phyloP scores from a whole-genome alignment of 805 yeast genomes.

The Saccharomyces mikatae region DNA sequence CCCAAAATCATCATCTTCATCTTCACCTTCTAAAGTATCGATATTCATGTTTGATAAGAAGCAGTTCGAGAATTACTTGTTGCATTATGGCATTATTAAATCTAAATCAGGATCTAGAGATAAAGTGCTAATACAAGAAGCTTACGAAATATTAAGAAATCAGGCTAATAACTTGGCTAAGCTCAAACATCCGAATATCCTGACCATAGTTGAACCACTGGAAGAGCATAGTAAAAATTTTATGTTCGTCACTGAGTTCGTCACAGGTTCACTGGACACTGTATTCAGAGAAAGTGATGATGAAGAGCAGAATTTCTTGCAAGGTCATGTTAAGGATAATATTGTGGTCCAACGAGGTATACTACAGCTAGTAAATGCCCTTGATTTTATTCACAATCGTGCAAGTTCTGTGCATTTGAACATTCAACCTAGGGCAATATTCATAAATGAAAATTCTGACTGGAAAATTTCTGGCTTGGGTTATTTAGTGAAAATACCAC shows the following conservation, averaged over 20 bases:
- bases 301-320: slow-evolving; percentile 23
- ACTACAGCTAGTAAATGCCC: slow-evolving; percentile 64
- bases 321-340: slow-evolving; percentile 53
- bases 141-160: slow-evolving; percentile 55
- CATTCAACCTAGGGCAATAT: slow-evolving; percentile 66
- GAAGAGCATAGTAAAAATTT: slow-evolving; percentile 78
- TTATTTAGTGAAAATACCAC: slow-evolving; percentile 37
- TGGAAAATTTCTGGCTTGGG: slow-evolving; percentile 87
- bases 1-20: slow-evolving; percentile 46
- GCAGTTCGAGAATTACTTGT: slow-evolving; percentile 51
- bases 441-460: slow-evolving; percentile 77
- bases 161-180: slow-evolving; percentile 70
- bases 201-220: slow-evolving; percentile 77
- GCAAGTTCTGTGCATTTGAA: slow-evolving; percentile 72
- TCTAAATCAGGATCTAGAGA: slow-evolving; percentile 34
- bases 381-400: slow-evolving; percentile 73
- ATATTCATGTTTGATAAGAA: slow-evolving; percentile 84
- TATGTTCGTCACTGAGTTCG: slow-evolving; percentile 77
- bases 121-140: slow-evolving; percentile 44
- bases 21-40: slow-evolving; percentile 43
- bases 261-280: slow-evolving; percentile 47
- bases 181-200: slow-evolving; percentile 81
- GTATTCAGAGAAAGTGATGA: slow-evolving; percentile 30
- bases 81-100: slow-evolving; percentile 42
- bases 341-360: slow-evolving; percentile 75